A percentile compares a stretch with the other conserved stretches of the same genome.
phyloP scores from a whole-genome alignment of 1,284 basidiomycete species.

The Microbotryomycetes sp. region DNA sequence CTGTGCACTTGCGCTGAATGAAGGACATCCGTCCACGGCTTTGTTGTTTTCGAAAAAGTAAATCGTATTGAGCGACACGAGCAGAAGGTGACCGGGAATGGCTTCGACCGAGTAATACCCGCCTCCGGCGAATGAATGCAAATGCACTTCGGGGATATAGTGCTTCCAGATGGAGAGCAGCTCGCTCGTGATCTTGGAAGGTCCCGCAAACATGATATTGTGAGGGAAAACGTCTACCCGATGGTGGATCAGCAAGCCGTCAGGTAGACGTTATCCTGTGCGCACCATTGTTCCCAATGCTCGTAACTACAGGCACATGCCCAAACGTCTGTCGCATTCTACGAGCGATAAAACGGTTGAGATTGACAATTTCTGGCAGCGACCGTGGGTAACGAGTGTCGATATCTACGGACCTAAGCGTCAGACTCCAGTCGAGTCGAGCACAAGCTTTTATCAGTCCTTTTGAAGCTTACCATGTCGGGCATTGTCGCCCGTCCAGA shows the following conservation, averaged over 20 bases:
- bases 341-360: slow-evolving; percentile 61
- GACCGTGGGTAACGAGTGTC: slow-evolving; percentile 73
- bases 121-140: slow-evolving; percentile 51
- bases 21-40: slow-evolving; percentile 47
- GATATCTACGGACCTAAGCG: slow-evolving; percentile 50
- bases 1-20: slow-evolving; percentile 1
- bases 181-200: slow-evolving; percentile 58
- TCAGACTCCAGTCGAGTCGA: neutral
- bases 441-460: neutral
- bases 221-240: slow-evolving; percentile 33
- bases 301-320: slow-evolving; percentile 71
- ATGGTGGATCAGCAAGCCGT: neutral
- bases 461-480: slow-evolving; percentile 50
- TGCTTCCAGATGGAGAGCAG: slow-evolving; percentile 71
- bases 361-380: slow-evolving; percentile 66
- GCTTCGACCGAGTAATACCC: slow-evolving; percentile 80
- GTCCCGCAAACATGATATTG: slow-evolving; percentile 37
- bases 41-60: slow-evolving; percentile 91
- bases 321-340: slow-evolving; percentile 66
- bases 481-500: slow-evolving; percentile 90
- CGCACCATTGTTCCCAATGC: slow-evolving; percentile 56
- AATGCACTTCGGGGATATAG: slow-evolving; percentile 73
- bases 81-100: slow-evolving; percentile 65
- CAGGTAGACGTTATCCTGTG: neutral
- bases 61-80: slow-evolving; percentile 81